Evolutionary conservation across 495 filamentous ascomycete species (phyloP).

Genomic region (Tuber aestivum): DNA sequence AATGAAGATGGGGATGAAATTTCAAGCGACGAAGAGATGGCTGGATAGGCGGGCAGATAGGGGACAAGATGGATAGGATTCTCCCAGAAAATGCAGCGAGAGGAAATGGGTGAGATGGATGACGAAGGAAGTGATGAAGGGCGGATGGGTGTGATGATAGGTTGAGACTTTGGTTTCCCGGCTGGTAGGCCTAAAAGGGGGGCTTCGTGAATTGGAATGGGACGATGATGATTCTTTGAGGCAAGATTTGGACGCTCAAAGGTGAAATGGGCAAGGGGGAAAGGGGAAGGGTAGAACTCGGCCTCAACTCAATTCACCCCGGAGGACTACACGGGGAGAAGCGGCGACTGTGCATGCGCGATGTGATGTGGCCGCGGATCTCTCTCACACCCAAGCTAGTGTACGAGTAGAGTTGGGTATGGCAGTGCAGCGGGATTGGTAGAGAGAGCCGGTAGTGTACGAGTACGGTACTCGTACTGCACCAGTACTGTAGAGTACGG

Average conservation of each 20-base stretch:
- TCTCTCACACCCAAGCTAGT: neutral
- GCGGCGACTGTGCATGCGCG: conserved; percentile 3
- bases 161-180: neutral
- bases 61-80: neutral
- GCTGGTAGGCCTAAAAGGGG: neutral
- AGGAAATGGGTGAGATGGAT: conserved; percentile 10
- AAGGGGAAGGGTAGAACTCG: conserved; percentile 21
- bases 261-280: conserved; percentile 5
- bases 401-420: neutral
- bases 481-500: neutral
- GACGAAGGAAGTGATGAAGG: neutral
- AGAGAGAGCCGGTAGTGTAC: neutral
- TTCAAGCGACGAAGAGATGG: neutral
- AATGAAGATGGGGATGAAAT: conserved; percentile 7
- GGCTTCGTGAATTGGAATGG: conserved; percentile 12
- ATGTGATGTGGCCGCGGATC: conserved; percentile 18
- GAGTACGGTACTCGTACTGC: neutral
- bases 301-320: conserved; percentile 28
- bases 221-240: conserved; percentile 13
- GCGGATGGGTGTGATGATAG: neutral
- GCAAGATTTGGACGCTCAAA: conserved; percentile 6
- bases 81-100: conserved; percentile 12
- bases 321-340: conserved; percentile 13
- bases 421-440: no score
- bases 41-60: neutral